Evolutionary conservation across 2,329 filamentous ascomycete species (phyloP).

Genomic region (Penicillium decumbens): DNA sequence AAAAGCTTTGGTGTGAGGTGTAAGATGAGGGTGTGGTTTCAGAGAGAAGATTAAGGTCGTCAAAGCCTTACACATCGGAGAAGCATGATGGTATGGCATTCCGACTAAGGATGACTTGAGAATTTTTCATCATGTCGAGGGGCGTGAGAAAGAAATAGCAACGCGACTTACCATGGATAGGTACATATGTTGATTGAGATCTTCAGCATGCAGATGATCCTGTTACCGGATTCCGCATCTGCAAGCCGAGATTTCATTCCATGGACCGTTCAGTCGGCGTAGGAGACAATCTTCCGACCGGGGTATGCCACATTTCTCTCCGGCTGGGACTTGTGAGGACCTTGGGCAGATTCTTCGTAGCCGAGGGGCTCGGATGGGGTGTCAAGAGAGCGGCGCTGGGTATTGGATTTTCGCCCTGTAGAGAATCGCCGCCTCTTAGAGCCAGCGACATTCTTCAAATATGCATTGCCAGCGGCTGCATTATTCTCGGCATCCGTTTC

Average conservation of each 20-base stretch:
- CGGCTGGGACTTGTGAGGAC: background rate
- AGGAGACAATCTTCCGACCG: constrained; percentile 36
- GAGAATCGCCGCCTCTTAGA: background rate
- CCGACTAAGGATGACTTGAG: constrained; percentile 95
- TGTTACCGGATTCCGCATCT: background rate
- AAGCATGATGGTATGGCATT: constrained; percentile 46
- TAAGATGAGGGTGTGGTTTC: constrained; percentile 18
- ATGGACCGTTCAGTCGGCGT: constrained; percentile 30
- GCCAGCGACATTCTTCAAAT: background rate
- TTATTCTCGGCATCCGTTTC: background rate
- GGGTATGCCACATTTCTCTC: constrained; percentile 12
- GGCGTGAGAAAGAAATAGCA: background rate
- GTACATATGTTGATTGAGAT: background rate
- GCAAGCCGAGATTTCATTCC: background rate
- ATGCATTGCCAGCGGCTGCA: background rate
- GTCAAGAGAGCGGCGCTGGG: background rate
- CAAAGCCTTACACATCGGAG: constrained; percentile 40
- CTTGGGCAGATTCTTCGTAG: constrained; percentile 34
- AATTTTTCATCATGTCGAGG: constrained; percentile 69
- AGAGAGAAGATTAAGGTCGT: constrained; percentile 48
- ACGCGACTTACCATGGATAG: constrained; percentile 8
- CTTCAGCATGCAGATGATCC: background rate
- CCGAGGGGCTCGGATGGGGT: constrained; percentile 43
- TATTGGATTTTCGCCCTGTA: background rate
- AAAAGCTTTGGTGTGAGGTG: background rate